Base-by-base conservation (phyloP, 225 moss, liverwort and hornwort genomes). In the Polytrichum formosum region DNA sequence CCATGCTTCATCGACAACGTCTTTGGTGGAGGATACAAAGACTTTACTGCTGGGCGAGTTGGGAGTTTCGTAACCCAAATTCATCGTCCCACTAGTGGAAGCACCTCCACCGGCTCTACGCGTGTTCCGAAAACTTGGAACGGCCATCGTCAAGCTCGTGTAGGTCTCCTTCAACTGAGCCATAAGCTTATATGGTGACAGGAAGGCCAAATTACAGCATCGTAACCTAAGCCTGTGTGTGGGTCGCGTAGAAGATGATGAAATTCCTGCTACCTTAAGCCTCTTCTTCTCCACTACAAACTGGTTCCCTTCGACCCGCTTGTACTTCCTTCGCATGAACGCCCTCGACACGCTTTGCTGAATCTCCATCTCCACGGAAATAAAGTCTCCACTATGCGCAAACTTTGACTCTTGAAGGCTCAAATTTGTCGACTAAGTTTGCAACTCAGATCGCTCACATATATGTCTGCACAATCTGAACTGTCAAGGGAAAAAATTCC, bases 1-100 rank as follows among this genome's bases (percentile, higher is more conserved):
- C 86, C 86, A 86, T 16, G 58, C 77, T n/a, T 80, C 82, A 30
- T 83, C 82, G 19, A 86, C 61, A 3, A 83, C 86, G 0, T 86
- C 86, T 58, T 82, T 82, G 28, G 70, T 35, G 1, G 80, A 77
- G 18, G 86, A 77, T 7, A 81, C 73, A 55, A 86, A 60, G 19
- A 73, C 54, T 26, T 30, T 67, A 18, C 19, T 23, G 1, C 28
- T 70, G 6, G 84, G 81, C 73, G 81, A 55, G 64, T 61, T 5
- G 3, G 67, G 37, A 18, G 55, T 16, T 13, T 7, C 13, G 4
- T 46, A 46, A 46, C 16, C 46, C 46, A 46, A 46, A 46, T 46
- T 46, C 46, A 16, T 2, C 13, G 7, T 1, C 31, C 31, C 31
- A 6, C 31, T 31, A 31, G 31, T 31, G 31, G 35, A 35, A 8